Evolutionary conservation across 192 early-diverging fungal species (phyloP).

Genomic region (Podila verticillata): DNA sequence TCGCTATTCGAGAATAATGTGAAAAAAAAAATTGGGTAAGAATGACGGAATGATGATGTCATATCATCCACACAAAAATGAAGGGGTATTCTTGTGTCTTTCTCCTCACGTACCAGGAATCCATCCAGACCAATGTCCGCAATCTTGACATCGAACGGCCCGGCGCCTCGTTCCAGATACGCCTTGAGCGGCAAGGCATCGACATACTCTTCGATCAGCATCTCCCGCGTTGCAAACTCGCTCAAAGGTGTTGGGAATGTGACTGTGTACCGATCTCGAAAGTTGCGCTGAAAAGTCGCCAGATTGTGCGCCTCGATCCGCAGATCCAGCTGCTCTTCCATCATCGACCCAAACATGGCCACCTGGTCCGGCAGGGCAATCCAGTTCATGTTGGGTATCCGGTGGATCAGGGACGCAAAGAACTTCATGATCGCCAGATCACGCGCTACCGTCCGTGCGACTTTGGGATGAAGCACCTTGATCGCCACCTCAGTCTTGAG

Average conservation of each 20-base stretch:
- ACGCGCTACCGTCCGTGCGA: constrained; percentile 67
- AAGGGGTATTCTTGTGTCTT: background rate
- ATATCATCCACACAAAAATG: background rate
- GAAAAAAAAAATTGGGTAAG: constrained; percentile 12
- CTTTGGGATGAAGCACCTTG: constrained; percentile 93
- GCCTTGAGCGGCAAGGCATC: constrained; percentile 79
- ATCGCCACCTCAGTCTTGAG: constrained; percentile 74
- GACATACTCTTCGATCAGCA: constrained; percentile 88
- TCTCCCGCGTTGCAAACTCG: constrained; percentile 61
- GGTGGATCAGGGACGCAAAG: constrained; percentile 70
- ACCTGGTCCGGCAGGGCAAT: constrained; percentile 92
- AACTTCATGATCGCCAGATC: constrained; percentile 87
- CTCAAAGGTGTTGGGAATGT: constrained; percentile 77
- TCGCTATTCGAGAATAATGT: constrained; percentile 69
- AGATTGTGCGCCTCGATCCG: constrained; percentile 82
- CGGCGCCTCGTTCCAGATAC: constrained; percentile 74
- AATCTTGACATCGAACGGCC: constrained; percentile 77
- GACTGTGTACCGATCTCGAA: constrained; percentile 59
- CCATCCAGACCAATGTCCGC: constrained; percentile 75
- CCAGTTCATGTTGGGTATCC: constrained; percentile 86
- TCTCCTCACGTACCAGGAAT: constrained; percentile 27
- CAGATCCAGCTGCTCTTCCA: constrained; percentile 90
- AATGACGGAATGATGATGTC: background rate
- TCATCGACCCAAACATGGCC: constrained; percentile 88
- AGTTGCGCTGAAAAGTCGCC: constrained; percentile 66